Base-by-base conservation (phyloP, 2,329 filamentous ascomycete genomes). In the Geosmithia putterillii region DNA sequence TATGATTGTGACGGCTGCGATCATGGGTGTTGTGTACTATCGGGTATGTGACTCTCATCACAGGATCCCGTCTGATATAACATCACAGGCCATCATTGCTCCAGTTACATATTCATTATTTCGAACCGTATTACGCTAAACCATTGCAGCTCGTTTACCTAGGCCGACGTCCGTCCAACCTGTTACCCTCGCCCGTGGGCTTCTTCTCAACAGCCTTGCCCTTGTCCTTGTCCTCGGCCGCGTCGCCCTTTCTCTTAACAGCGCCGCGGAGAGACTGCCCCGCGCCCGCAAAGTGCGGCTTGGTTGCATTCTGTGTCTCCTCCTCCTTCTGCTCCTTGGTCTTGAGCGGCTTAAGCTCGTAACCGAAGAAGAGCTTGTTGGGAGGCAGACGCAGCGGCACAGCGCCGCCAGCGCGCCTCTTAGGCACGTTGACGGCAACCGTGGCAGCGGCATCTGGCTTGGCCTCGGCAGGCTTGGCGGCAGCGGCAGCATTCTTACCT, bases 301-400 rank as follows among this genome's bases (percentile, higher is more conserved):
- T 76, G 46, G 73, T 71, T 4, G 74, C 71, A n/a, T 78, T 51
- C 47, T 79, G 72, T 46, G 74, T 74, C 34, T 78, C 73, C 47
- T 80, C 71, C 42, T 79, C 76, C 57, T 79, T 80, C 45, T 86
- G 79, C 32, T 78, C 82, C 45, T 83, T 79, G 8, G 85, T 86
- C 67, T 87, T 89, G 37, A 94, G 71, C 0, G 90, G 90, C 61
- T 84, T 94, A 57, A 95, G 75, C 55, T 94, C 83, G 56, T 96
- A 98, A 3, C 92, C 92, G 50, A 98, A 94, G 70, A 98, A 98
- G 4, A 98, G 71, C 63, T 95, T 94, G 54, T 92, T 92, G 0
- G 85, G 83, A 0, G 86, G 76, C 42, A 98, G 61, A 22, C 92
- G 76, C 7, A 98, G 72, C 0, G 88, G 89, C 15, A 32, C 28